phyloP scores from a whole-genome alignment of 2,329 filamentous ascomycete species.

The Colletotrichum karsti region DNA sequence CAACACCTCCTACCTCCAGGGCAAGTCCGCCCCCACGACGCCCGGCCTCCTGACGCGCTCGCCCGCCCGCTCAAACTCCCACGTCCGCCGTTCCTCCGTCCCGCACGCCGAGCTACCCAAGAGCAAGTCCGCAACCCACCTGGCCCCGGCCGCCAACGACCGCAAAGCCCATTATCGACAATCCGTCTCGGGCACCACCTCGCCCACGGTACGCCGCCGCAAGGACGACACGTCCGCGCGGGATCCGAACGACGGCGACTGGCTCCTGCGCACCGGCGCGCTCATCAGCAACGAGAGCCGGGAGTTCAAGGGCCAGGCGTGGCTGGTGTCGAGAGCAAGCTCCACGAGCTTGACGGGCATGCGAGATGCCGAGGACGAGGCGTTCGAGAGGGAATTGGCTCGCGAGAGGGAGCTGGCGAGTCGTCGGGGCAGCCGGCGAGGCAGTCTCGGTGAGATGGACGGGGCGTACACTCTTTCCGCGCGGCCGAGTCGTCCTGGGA shows the following conservation, averaged over 20 bases:
- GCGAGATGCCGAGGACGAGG: conserved; percentile 61
- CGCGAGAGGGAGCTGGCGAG: conserved; percentile 59
- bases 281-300: conserved; percentile 68
- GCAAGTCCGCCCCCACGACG: conserved; percentile 70
- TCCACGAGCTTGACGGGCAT: conserved; percentile 68
- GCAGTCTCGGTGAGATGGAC: conserved; percentile 52
- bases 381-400: conserved; percentile 59
- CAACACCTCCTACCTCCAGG: conserved; percentile 65
- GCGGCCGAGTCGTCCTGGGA: conserved; percentile 43
- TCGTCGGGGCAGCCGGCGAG: conserved; percentile 56
- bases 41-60: conserved; percentile 69
- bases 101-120: conserved; percentile 55
- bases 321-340: conserved; percentile 72
- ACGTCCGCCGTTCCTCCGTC: conserved; percentile 51
- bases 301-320: conserved; percentile 74
- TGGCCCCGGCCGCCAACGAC: conserved; percentile 40
- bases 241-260: conserved; percentile 65
- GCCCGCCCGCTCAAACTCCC: conserved; percentile 57
- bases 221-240: conserved; percentile 20
- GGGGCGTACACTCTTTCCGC: conserved; percentile 34
- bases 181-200: conserved; percentile 39
- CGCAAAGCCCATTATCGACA: conserved; percentile 32
- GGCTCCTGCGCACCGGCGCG: conserved; percentile 71
- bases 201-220: conserved; percentile 35
- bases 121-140: conserved; percentile 70